Base-by-base conservation (phyloP, 805 yeast genomes). In the Candida incommunis region DNA sequence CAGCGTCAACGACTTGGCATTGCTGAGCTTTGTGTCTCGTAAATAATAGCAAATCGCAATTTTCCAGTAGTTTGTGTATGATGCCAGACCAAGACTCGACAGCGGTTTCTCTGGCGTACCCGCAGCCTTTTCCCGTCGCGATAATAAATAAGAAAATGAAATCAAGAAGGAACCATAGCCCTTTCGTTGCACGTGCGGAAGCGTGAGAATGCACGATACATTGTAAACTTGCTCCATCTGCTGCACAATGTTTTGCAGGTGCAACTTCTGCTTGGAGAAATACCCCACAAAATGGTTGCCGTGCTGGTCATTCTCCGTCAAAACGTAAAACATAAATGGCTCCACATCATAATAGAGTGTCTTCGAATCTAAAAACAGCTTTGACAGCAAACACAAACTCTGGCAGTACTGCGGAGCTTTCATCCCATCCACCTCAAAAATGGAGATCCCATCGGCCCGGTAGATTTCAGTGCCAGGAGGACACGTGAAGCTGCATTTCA, bases 21-120 rank as follows among this genome's bases (percentile, higher is more conserved):
- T 22, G 4, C 18, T 13, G 3, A 7, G 25, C 16, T 43, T 31
- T 42, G 51, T 43, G 18, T 53, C 51, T 31, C 50, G 50, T 20
- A 82, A 62, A 40, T 66, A 68, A 37, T 63, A 69, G 7, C 92
- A 72, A 4, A 86, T 64, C 3, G 80, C 68, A 1, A 76, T 64
- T 52, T 74, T 80, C 97, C 97, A 92, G 61, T 82, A 90, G 53
- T 78, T 82, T 50, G 94, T 67, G 61, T 90, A 92, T 48, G 96
- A 82, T 24, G 82, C 62, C 43, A 87, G 64, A 0, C 98, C 98
- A 45, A 90, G 65, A 51, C 82, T 88, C 52, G 92, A 80, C 46
- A 90, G 68, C 0, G 98, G 98, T 57, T 88, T 90, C 55, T 92
- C 98, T 0, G 98, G 98, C 0, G 96, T 83, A 0, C 97, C 98